Evolutionary conservation across 371 early-diverging fungal genomes (phyloP).

Genomic region (Mortierella sp.): DNA sequence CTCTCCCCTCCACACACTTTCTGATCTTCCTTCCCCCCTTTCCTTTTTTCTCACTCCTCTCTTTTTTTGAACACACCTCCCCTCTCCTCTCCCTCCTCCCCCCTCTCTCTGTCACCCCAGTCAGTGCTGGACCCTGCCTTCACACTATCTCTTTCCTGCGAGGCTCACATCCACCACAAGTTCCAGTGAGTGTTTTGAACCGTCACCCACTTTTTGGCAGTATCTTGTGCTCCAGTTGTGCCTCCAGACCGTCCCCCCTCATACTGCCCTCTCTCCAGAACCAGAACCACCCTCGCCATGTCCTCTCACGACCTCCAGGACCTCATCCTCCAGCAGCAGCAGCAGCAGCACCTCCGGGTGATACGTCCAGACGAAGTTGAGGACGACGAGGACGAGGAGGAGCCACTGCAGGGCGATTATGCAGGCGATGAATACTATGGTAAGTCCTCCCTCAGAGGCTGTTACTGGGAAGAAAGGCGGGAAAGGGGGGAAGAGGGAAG

Average conservation of each 20-base stretch:
- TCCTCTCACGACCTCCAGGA: conserved; percentile 40
- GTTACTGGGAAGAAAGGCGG: no score
- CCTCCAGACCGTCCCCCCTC: neutral
- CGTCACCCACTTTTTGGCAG: neutral
- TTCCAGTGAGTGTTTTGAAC: no score
- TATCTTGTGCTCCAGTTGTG: neutral
- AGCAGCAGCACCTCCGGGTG: conserved; percentile 36
- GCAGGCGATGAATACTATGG: conserved; percentile 49
- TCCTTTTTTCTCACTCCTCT: neutral
- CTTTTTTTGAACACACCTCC: neutral
- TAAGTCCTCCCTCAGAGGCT: conserved; percentile 7
- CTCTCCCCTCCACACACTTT: no score
- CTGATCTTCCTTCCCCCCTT: neutral
- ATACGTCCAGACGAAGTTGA: conserved; percentile 35
- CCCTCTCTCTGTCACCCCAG: neutral
- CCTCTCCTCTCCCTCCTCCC: neutral
- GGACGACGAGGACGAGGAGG: conserved; percentile 48
- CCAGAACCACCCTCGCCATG: conserved; percentile 8
- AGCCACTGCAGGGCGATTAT: conserved; percentile 41
- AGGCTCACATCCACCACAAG: no score
- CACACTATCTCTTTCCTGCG: no score
- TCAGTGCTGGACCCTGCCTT: no score
- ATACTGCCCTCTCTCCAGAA: neutral
- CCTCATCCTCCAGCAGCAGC: conserved; percentile 47
- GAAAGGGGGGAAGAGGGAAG: no score